Evolutionary conservation across 2,329 filamentous ascomycete species (phyloP).

Genomic region (Septoria petroselini): DNA sequence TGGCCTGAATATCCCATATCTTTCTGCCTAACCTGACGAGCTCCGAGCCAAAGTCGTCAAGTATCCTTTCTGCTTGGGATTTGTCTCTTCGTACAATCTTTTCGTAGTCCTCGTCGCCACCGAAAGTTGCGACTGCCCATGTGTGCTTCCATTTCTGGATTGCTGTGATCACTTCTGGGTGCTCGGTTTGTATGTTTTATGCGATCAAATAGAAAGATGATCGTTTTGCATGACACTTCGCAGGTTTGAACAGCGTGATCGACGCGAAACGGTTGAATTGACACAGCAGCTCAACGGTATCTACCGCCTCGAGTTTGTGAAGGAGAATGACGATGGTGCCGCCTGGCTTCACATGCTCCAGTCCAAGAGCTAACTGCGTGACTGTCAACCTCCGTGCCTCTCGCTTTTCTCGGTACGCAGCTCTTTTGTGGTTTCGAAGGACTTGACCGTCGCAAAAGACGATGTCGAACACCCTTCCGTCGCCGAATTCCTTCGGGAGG

Average conservation of each 20-base stretch:
- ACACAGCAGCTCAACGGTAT: not conserved
- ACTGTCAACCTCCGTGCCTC: not conserved
- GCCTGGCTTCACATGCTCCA: not conserved
- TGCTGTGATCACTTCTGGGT: not conserved
- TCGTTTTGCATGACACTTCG: not conserved
- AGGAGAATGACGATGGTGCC: not conserved
- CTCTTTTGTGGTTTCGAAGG: not conserved
- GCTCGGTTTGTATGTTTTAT: not conserved
- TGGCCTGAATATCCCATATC: too few relatives aligned
- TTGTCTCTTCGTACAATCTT: too few relatives aligned
- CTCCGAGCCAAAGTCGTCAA: too few relatives aligned
- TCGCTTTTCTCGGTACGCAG: not conserved
- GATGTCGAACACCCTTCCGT: not conserved
- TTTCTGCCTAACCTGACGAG: too few relatives aligned
- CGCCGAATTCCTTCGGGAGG: not conserved
- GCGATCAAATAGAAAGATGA: slow-evolving; percentile 1
- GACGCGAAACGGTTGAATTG: not conserved
- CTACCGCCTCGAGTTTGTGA: not conserved
- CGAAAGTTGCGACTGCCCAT: not conserved
- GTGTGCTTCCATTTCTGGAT: not conserved
- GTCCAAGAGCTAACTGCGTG: not conserved
- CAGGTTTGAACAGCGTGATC: not conserved
- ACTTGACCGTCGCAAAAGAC: not conserved
- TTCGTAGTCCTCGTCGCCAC: not conserved
- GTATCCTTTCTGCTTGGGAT: too few relatives aligned